These are phyloP conservation scores for Blastobotrys peoriensis DNA, from an alignment of 805 yeast species.

Conservation along the genomic window DNA sequence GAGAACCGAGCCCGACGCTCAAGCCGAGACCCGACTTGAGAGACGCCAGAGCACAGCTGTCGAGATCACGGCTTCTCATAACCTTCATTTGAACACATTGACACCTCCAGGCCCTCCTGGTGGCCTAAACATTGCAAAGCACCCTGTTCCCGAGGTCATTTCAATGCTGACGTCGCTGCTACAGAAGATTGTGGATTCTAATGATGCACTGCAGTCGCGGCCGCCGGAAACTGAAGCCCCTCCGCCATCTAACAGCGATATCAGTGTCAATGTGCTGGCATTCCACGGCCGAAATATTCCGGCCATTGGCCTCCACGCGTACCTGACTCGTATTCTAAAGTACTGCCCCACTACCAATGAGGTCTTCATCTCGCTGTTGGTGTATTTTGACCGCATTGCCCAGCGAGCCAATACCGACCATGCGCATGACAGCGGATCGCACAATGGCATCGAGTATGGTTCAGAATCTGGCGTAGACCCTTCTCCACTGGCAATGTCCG, in stretches of 20 bases:
- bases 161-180: constrained; percentile 80
- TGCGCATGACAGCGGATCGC: neutral
- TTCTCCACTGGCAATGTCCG: neutral
- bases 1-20: neutral
- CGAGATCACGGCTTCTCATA: neutral
- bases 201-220: constrained; percentile 74
- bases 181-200: constrained; percentile 83
- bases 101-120: neutral
- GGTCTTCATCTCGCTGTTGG: constrained; percentile 82
- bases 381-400: constrained; percentile 91
- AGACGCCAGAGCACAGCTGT: neutral
- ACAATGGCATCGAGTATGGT: neutral
- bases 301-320: constrained; percentile 87
- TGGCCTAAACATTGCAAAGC: constrained; percentile 64
- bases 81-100: neutral
- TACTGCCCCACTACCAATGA: constrained; percentile 99
- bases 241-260: constrained; percentile 9
- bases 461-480: neutral
- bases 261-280: constrained; percentile 52
- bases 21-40: neutral
- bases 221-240: constrained; percentile 33
- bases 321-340: constrained; percentile 81
- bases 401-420: constrained; percentile 55
- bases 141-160: constrained; percentile 73
- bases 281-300: constrained; percentile 96